Conservation (phyloP, 768 basidiomycete species). For the Leccinum subgranulosum region DNA sequence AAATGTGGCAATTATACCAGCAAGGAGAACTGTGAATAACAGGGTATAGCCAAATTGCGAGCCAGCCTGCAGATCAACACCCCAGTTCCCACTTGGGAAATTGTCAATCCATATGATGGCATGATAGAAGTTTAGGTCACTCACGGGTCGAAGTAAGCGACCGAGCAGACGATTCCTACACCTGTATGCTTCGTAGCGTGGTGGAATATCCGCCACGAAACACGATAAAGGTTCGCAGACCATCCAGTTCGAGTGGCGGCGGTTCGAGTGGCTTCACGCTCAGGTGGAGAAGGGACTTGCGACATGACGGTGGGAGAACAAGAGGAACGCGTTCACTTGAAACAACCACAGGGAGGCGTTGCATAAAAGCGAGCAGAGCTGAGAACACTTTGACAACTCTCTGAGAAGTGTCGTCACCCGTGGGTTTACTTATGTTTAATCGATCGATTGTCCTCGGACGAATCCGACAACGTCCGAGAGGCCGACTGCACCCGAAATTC, state of each 20-base stretch:
- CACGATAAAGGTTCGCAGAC: constrained; percentile 17
- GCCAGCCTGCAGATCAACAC: constrained; percentile 86
- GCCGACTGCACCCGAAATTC: too few relatives aligned
- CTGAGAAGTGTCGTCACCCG: too few relatives aligned
- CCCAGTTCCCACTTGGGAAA: constrained; percentile 73
- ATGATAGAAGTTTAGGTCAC: constrained; percentile 24
- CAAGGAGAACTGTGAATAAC: constrained; percentile 79
- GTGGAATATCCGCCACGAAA: constrained; percentile 35
- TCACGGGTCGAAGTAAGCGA: constrained; percentile 88
- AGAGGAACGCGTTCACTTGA: not conserved
- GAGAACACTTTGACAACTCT: too few relatives aligned
- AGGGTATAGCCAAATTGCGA: constrained; percentile 82
- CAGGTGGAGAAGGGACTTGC: not conserved
- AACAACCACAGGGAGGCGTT: not conserved
- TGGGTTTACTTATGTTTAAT: too few relatives aligned
- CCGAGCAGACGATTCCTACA: constrained; percentile 82
- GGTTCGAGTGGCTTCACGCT: constrained; percentile 3
- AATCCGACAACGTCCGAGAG: too few relatives aligned
- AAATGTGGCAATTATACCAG: constrained; percentile 80
- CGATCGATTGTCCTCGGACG: too few relatives aligned
- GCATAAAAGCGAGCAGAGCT: constrained; percentile 2
- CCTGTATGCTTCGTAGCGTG: constrained; percentile 70
- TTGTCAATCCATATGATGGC: not conserved
- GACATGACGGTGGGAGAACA: constrained; percentile 13
- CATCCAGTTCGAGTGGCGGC: constrained; percentile 8